Evolutionary conservation across 768 basidiomycete species (phyloP), one percentile per base, ranked within the genome.

Genomic region (Phallus indusiatus): DNA sequence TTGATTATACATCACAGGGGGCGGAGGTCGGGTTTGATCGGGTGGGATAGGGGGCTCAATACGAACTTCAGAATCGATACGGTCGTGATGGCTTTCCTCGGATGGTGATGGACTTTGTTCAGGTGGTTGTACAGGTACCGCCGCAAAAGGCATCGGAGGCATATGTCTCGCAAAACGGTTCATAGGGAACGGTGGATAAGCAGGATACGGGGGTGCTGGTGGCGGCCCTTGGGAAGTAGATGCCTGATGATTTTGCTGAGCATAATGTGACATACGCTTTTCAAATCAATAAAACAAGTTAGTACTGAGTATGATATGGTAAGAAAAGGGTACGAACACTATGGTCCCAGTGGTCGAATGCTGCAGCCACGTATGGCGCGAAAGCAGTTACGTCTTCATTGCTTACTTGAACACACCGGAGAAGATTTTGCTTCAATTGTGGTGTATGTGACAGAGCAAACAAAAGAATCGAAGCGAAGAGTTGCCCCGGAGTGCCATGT

Each of bases 321-420:
- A 53, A 33, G 34, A 47, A 28, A 17, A 37, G n/a, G 35, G 28
- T 42, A 69, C 80, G 59, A 66, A 90, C 88, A 69, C 85, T 83
- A 64, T 83, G 81, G 65, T 91, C 85, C 90, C 90, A 92, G 46
- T 86, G 84, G 60, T 92, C 90, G 80, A 88, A 92, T 17, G 88
- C 88, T 49, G 86, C 84, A 5, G 90, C 88, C 50, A 92, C 85
- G 64, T 89, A 75, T 24, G 88, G 86, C 67, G 91, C 86, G 53
- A 92, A 72, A 10, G 85, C 82, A 2, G 82, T 83, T 17, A 92
- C 77, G 65, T 92, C 90, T 55, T 90, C 88, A 70, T 81, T 82
- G 28, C 86, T 82, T 81, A 91, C 84, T 62, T 80, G 78, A 52
- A 92, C 73, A 5, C 81, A 82, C 53, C 86, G 81, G 34, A 91